Evolutionary conservation across 1,284 basidiomycete species (phyloP), one percentile per base, ranked within the genome.

Genomic region (Pseudozyma hubeiensis): DNA sequence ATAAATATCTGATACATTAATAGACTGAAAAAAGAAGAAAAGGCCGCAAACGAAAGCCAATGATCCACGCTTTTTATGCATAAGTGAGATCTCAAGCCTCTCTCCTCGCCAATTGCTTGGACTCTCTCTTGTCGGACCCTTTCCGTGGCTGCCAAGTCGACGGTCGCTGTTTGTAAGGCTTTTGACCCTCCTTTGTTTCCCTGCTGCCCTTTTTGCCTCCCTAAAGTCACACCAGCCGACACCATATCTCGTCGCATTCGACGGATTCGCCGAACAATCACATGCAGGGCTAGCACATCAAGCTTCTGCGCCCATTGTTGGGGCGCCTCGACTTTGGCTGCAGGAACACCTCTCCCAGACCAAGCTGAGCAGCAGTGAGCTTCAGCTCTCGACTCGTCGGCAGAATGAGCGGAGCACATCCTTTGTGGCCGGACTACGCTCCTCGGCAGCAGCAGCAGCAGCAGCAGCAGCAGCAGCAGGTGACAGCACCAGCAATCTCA

Each of bases 401-500:
- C 39, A 19, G 16, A 34, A 65, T 65, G 63, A 60, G 63, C 33
- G 51, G 47, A 7, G 10, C 44, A 19, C 56, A 55, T 55, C 63
- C 63, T 35, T 16, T 59, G n/a, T 59, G 63, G 63, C 56, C 63
- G 41, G 63, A 65, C 47, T 59, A 51, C 35, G 53, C 37, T 33
- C 55, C 33, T 34, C 52, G 43, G n/a, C 59, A 54, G 29, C 40
- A 53, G 33, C 52, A 35, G 14, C n/a, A 35, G 24, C 53, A 5
- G 33, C 52, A 35, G 14, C n/a, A 35, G 24, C 53, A 5, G 43
- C 55, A 13, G n/a, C 54, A 17, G 45, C 56, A 30, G 17, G 9
- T 34, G 47, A 40, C 50, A 53, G 33, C 52, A 35, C 14, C n/a
- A 35, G 13, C 53, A 3, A n/a, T 29, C 11, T 19, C 47, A 30